Base-by-base conservation (phyloP, 148 eudicot genomes). In the Amaranthus hypochondriacus region DNA sequence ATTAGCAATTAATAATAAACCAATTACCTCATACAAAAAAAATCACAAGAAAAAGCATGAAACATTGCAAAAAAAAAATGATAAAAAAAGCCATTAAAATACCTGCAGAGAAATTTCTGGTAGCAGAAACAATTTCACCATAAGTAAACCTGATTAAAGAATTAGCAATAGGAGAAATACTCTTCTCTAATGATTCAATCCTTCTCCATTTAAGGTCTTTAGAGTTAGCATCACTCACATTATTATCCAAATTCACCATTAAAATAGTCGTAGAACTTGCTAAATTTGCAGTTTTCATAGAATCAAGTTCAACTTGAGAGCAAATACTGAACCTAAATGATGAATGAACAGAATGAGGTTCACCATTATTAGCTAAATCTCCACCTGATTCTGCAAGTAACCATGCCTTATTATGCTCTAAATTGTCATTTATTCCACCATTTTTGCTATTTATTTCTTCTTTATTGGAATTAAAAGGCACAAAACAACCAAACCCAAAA, bases 321-420 rank as follows among this genome's bases (percentile, higher is more conserved):
- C 99, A 95, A 47, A 95, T 68, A 79, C 89, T 90, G 76, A 92
- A 95, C 86, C 97, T 86, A 67, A 95, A 95, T 44, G 99, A 95
- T 3, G 99, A 95, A 64, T 92, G 97, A 68, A 95, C 93, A 0
- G 97, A 83, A n/a, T 92, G 88, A 2, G 96, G 94, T 12, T 92
- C 99, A 12, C 90, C 85, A 73, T 80, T 78, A 74, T 82, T 81
- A 70, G 59, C 88, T 83, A 71, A 84, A 83, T 76, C 83, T 21
- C 93, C 96, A 74, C 97, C 99, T 61, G 92, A 81, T 68, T 95
- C 97, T 2, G 97, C 96, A 39, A 95, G 86, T 73, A 95, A 79
- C 99, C 99, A 95, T 5, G 99, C 91, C 67, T 95, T 95, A 71
- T 95, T 92, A 66, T 89, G 87, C 77, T 90, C 98, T 58, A 62